Conservation (phyloP, 1,284 basidiomycete genomes). For the Apiotrichum siamense region DNA sequence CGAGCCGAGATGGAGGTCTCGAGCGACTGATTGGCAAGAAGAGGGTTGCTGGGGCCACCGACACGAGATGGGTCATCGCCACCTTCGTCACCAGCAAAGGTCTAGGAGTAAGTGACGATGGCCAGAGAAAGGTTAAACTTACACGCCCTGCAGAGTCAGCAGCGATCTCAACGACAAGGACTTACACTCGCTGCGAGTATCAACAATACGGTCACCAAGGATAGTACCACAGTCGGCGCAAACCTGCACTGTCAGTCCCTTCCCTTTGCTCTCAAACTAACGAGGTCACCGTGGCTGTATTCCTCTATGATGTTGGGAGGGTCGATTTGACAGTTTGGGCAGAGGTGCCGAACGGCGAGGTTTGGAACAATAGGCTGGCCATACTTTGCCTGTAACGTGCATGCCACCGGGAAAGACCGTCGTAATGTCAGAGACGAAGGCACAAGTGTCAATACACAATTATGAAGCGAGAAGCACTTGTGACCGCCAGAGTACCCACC, state of each 20-base stretch:
- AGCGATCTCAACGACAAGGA: background rate
- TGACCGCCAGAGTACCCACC: constrained; percentile 15
- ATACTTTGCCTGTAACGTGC: constrained; percentile 47
- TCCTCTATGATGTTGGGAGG: constrained; percentile 94
- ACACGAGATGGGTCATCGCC: constrained; percentile 97
- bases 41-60: constrained; percentile 86
- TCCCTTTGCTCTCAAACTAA: constrained; percentile 41
- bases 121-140: constrained; percentile 52
- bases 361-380: constrained; percentile 55
- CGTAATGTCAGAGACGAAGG: no score
- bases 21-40: constrained; percentile 54
- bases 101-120: constrained; percentile 52
- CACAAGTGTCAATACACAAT: no score
- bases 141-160: constrained; percentile 56
- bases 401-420: no score
- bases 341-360: constrained; percentile 82
- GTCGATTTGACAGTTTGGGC: constrained; percentile 87
- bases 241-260: constrained; percentile 23
- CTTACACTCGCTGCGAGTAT: constrained; percentile 92
- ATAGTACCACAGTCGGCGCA: constrained; percentile 95
- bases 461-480: background rate
- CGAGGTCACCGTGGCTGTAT: constrained; percentile 94
- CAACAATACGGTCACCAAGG: constrained; percentile 91
- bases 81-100: constrained; percentile 98
- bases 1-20: constrained; percentile 93